Evolutionary conservation across 352 stramenopile species (phyloP).

Genomic region (Phytophthora crassamura): DNA sequence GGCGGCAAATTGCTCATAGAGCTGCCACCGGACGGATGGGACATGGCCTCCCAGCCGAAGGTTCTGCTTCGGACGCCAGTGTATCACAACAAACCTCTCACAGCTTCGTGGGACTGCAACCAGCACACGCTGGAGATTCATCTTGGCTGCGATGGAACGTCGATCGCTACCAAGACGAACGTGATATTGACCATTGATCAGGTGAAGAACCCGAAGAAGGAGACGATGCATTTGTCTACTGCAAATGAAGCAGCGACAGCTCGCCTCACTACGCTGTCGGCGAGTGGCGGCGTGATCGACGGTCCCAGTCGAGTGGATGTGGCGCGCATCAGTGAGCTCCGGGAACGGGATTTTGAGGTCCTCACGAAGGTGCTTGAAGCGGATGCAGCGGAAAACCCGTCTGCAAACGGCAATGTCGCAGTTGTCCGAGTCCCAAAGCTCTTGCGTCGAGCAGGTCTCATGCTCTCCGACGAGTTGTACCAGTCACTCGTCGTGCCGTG

Average conservation of each 20-base stretch:
- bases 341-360: slow-evolving; percentile 58
- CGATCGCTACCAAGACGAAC: slow-evolving; percentile 40
- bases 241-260: slow-evolving; percentile 17
- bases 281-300: slow-evolving; percentile 64
- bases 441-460: slow-evolving; percentile 40
- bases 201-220: slow-evolving; percentile 62
- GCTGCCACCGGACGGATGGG: slow-evolving; percentile 59
- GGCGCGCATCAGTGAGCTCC: slow-evolving; percentile 69
- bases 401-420: slow-evolving; percentile 9
- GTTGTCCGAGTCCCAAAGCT: slow-evolving; percentile 47
- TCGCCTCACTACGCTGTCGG: slow-evolving; percentile 59
- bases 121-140: slow-evolving; percentile 68
- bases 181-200: slow-evolving; percentile 49
- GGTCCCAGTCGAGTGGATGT: slow-evolving; percentile 63
- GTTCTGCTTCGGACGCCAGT: slow-evolving; percentile 47
- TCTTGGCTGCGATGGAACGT: slow-evolving; percentile 31
- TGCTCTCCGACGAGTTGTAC: slow-evolving; percentile 47
- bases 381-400: slow-evolving; percentile 20
- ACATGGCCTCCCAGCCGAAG: slow-evolving; percentile 56
- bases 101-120: slow-evolving; percentile 47
- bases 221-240: slow-evolving; percentile 37
- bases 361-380: slow-evolving; percentile 42
- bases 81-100: slow-evolving; percentile 40
- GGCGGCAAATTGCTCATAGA: slow-evolving; percentile 61
- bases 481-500: slow-evolving; percentile 45